Evolutionary conservation across 2,329 filamentous ascomycete species (phyloP).

Genomic region (Onygenales sp.): DNA sequence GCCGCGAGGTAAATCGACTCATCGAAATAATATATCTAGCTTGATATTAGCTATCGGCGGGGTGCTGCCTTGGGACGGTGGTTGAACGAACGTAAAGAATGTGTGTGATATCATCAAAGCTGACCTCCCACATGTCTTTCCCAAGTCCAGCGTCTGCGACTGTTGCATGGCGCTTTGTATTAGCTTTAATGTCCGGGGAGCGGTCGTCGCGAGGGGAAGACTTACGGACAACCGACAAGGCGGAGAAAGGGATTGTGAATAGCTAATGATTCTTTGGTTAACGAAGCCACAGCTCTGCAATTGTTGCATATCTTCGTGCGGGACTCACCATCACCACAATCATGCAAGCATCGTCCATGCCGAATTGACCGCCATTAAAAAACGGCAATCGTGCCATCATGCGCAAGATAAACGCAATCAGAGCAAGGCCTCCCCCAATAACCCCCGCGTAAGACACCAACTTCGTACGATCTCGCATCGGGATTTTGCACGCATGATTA

Average conservation of each 20-base stretch:
- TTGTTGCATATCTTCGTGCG: background rate
- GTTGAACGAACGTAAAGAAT: background rate
- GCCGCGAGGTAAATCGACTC: constrained; percentile 1
- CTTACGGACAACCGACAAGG: background rate
- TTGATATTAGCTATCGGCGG: background rate
- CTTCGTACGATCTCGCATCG: background rate
- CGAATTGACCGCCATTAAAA: constrained; percentile 1
- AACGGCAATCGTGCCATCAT: background rate
- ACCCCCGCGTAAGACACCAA: background rate
- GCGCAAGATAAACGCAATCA: background rate
- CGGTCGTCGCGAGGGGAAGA: background rate
- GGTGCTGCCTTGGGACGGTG: too few relatives aligned
- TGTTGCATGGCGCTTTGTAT: background rate
- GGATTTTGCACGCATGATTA: background rate
- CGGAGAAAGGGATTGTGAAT: background rate
- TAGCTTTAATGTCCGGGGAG: background rate
- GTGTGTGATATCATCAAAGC: constrained; percentile 1
- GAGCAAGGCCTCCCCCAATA: background rate
- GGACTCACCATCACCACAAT: background rate
- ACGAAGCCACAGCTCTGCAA: background rate
- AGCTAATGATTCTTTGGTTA: background rate
- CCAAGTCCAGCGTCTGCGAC: constrained; percentile 1
- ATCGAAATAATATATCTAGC: constrained; percentile 1
- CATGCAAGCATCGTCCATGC: constrained; percentile 4
- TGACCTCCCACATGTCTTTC: constrained; percentile 2